phyloP scores from a whole-genome alignment of 345 rosid species.

The Ceriops tagal region DNA sequence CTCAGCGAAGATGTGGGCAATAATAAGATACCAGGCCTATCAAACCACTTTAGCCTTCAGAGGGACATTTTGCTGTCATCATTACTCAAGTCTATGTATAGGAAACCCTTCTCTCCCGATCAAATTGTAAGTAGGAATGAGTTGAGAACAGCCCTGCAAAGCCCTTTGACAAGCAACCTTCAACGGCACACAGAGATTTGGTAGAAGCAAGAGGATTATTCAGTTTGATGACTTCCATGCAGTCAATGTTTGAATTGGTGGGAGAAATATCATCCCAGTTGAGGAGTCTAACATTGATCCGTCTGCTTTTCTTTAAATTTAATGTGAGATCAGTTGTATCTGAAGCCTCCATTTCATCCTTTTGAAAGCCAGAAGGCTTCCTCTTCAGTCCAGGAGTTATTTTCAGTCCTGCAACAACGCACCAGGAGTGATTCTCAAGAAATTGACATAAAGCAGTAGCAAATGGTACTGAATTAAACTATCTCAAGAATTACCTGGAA shows the following conservation, averaged over 20 bases:
- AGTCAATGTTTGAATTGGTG: constrained; percentile 27
- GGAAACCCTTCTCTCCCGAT: constrained; percentile 40
- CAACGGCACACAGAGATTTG: constrained; percentile 62
- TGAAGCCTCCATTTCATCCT: constrained; percentile 35
- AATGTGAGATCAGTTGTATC: constrained; percentile 24
- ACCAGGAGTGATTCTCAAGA: background rate
- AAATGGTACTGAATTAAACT: background rate
- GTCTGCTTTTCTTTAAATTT: constrained; percentile 46
- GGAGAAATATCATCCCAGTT: constrained; percentile 25
- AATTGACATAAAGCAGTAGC: background rate
- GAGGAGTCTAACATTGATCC: constrained; percentile 9
- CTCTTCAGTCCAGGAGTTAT: constrained; percentile 74
- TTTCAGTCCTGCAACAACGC: constrained; percentile 52
- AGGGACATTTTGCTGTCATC: background rate
- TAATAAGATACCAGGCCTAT: constrained; percentile 1
- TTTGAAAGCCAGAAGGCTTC: constrained; percentile 39
- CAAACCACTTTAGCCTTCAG: background rate
- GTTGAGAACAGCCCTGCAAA: constrained; percentile 73
- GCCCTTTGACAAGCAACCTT: constrained; percentile 77
- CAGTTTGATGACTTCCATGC: constrained; percentile 45
- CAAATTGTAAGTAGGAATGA: constrained; percentile 40
- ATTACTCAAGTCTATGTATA: constrained; percentile 24
- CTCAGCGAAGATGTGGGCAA: constrained; percentile 7
- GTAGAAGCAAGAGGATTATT: constrained; percentile 48
- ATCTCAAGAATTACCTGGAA: constrained; percentile 44